Base-by-base conservation (phyloP, 768 basidiomycete species). In the Tylopilus plumbeoviolaceoides region DNA sequence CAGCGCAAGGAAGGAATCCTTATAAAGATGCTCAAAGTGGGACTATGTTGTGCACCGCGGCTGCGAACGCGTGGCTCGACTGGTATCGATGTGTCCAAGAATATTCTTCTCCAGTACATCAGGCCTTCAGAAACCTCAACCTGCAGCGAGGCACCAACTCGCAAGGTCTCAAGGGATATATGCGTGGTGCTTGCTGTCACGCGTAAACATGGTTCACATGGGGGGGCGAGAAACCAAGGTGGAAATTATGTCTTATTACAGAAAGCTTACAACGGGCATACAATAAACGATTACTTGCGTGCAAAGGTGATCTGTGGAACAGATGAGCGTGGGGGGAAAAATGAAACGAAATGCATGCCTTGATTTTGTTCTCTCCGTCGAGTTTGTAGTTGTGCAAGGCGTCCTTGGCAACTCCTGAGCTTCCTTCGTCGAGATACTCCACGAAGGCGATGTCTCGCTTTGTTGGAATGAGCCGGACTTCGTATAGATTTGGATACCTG, bases 371-470 rank as follows among this genome's bases (percentile, higher is more conserved):
- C 73, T 97, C 95, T 48, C 93, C 94, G 60, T 97, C 93, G 68
- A 98, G 77, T 72, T 92, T 94, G 82, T 91, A 93, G 70, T 98
- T 98, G 81, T 99, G 95, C 63, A 98, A 72, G 15, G 92, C 95
- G 54, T 98, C 95, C 68, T 95, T 95, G 39, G 97, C 97, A 47
- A 87, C 83, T 20, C 85, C 87, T 15, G 95, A 89, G 57, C 89
- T 90, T 38, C 78, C 82, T 70, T 98, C 97, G 84, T 98, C 97
- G 69, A 86, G 63, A 61, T 88, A 99, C 68, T 99, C 97, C 73
- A 99, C 94, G 79, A 99, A 99, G 1, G 95, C 97, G 58, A 98
- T 98, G 68, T 95, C 95, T 66, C 87, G 87, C 72, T 97, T 95
- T 43, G 93, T 94, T 39, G 95, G 93, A 67, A 99, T 95, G 64